Base-by-base conservation (phyloP, 257 asterid species). In the Solanum arcanum region DNA sequence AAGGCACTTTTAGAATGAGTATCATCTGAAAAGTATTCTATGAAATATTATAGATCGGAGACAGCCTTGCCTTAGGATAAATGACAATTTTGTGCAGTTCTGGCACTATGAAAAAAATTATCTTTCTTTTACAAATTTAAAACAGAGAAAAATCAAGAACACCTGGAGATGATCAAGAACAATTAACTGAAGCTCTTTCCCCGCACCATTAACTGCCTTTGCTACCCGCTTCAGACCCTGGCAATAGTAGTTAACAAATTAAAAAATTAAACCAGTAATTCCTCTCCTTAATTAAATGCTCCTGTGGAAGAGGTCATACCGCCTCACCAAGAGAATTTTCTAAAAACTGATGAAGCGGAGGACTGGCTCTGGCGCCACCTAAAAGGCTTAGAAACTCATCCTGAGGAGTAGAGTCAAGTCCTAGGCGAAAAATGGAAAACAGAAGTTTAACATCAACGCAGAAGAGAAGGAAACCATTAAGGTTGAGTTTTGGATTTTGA, bases 361-460 rank as follows among this genome's bases (percentile, higher is more conserved):
- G 99, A 91, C 99, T 97, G 81, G 97, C 96, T 92, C 99, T 91
- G 59, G 99, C 98, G 75, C 99, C 99, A 90, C 98, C 94, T 93
- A 97, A 91, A 90, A 97, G 91, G 93, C 98, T 94, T 81, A 94
- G 90, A 89, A 97, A 92, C 91, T 97, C 99, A 90, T 97, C 99
- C 90, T 93, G 96, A 84, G 99, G 96, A 87, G 93, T 93, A 89
- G 98, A 93, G 87, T 94, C 97, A 78, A 97, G 92, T 87, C 98
- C 99, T 97, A 89, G 90, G 91, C 5, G 73, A 31, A 37, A 56
- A 83, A 81, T 78, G 83, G 87, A 47, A 90, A 31, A 83, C 78
- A 86, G 83, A 86, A 70, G 76, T 88, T 89, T 87, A 70, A 89
- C 75, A 87, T 64, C 87, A 64, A 76, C 86, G 74, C 37, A 46